A percentile compares a stretch with the other conserved stretches of the same genome.
Evolutionary conservation across 371 early-diverging fungal genomes (phyloP).

Genomic region (Dichotomocladium elegans): DNA sequence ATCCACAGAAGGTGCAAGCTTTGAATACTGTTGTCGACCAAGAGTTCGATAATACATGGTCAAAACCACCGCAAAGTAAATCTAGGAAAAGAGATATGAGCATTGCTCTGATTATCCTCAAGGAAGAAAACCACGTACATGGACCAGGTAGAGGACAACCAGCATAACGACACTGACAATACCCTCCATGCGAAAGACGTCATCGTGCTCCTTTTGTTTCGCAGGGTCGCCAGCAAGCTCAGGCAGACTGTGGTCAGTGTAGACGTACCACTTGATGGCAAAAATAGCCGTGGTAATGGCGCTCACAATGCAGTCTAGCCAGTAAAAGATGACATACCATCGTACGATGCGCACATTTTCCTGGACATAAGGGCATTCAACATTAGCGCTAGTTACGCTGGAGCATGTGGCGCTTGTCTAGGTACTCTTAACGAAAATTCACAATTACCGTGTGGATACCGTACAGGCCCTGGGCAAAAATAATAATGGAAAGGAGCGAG

Average conservation of each 20-base stretch:
- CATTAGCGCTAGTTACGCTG: too few species aligned
- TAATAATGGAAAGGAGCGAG: conserved; percentile 21
- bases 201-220: conserved; percentile 20
- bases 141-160: conserved; percentile 26
- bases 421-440: neutral
- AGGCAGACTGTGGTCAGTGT: conserved; percentile 43
- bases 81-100: conserved; percentile 12
- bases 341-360: conserved; percentile 25
- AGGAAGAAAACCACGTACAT: conserved; percentile 24
- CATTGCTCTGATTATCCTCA: too few species aligned
- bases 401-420: too few species aligned
- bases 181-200: conserved; percentile 29
- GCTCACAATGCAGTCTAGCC: conserved; percentile 37
- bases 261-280: conserved; percentile 41
- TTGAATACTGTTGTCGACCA: conserved; percentile 27
- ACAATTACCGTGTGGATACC: conserved; percentile 30
- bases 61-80: conserved; percentile 40
- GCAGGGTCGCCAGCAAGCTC: conserved; percentile 26
- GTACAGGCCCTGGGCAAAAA: conserved; percentile 36
- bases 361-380: conserved; percentile 10
- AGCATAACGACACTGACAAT: conserved; percentile 40
- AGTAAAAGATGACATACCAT: conserved; percentile 38
- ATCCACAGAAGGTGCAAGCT: conserved; percentile 14
- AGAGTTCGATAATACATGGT: conserved; percentile 29
- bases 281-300: conserved; percentile 26